phyloP scores from a whole-genome alignment of 441 rosid species.

The Populus tomentosa region DNA sequence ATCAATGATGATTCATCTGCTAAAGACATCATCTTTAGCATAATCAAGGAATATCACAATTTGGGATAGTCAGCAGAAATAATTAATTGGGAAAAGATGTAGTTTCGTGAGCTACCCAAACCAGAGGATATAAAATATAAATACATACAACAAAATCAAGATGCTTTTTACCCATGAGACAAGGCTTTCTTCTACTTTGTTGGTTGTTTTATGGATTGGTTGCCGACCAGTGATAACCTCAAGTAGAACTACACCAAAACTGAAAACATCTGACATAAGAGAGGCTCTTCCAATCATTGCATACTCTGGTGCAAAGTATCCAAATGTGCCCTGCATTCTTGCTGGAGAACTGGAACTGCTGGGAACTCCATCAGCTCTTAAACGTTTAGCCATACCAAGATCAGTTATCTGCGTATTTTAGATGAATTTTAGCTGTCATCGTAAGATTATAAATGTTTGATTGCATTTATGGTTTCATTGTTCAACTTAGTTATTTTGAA shows the following conservation, averaged over 20 bases:
- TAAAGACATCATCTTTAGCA: background rate
- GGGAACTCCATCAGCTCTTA: constrained; percentile 68
- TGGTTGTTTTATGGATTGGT: constrained; percentile 63
- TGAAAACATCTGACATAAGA: constrained; percentile 90
- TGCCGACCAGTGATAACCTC: constrained; percentile 89
- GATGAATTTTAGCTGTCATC: background rate
- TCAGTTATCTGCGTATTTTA: constrained; percentile 70
- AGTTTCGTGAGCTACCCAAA: background rate
- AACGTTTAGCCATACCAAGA: constrained; percentile 93
- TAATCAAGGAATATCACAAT: background rate
- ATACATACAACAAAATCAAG: constrained; percentile 7
- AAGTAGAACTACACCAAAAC: constrained; percentile 93
- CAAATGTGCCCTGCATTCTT: constrained; percentile 92
- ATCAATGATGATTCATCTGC: background rate
- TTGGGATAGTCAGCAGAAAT: background rate
- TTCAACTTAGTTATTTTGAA: background rate
- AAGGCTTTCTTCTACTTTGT: constrained; percentile 88
- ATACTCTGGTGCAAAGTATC: constrained; percentile 96
- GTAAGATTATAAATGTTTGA: background rate
- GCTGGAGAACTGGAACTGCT: constrained; percentile 91
- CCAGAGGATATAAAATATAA: background rate
- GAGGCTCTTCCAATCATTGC: constrained; percentile 92
- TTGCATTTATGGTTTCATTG: background rate
- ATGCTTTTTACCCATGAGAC: constrained; percentile 72
- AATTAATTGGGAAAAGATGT: background rate